Base-by-base conservation (phyloP, 179 eudicot genomes). In the Beta corolliflora region DNA sequence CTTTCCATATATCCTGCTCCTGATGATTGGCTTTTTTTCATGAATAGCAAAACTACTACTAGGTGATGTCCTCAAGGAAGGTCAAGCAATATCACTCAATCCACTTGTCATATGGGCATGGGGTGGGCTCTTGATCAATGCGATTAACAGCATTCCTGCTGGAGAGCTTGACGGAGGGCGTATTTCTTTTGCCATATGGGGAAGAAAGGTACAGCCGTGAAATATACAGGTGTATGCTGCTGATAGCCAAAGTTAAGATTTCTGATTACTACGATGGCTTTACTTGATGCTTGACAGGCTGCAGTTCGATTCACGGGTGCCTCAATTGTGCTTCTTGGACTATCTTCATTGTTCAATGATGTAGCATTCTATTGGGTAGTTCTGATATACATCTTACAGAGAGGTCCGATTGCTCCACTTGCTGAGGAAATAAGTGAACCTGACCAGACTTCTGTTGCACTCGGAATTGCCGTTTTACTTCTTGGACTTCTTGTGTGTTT, bases 121-220 rank as follows among this genome's bases (percentile, higher is more conserved):
- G 99, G 99, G 97, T 10, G 99, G 99, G 71, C 93, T 96, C 78
- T 93, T 96, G 36, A 96, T 94, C n/a, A 96, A 96, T 83, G 99
- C 99, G 77, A 89, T 96, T 79, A 96, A 92, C 87, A 92, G 99
- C 89, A 91, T 96, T 81, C 99, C 99, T 65, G 99, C 99, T 31
- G 99, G 99, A 73, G 99, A 96, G 88, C 92, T 92, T 7, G 99
- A 96, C 71, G 99, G 99, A 52, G 99, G 99, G 10, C 97, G 99
- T 68, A 94, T 94, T 82, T 85, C 99, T 60, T 93, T 96, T 82
- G 89, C 99, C 71, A 81, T 96, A 55, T 96, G 97, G 97, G 99
- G 99, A 79, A 88, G 99, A 89, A 96, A 96, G 96, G 99, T 94
- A 82, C 25, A 54, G 41, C 29, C 21, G 1, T 46, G 16, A 67